Evolutionary conservation across 208 protist genomes (phyloP).

Genomic region (Acanthamoeba rhysodes): DNA sequence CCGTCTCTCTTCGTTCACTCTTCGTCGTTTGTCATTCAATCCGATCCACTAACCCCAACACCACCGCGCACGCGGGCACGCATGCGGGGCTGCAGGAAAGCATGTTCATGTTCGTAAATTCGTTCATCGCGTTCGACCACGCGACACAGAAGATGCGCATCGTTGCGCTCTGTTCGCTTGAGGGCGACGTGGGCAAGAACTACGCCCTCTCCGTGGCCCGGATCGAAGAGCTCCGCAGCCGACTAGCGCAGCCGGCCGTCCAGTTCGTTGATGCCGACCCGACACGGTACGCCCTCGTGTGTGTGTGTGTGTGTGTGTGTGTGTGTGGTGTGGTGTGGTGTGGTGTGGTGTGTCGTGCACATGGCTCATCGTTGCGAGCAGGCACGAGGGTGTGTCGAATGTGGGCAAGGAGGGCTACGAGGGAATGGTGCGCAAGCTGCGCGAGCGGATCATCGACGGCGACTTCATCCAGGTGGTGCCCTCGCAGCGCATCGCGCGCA

Average conservation of each 20-base stretch:
- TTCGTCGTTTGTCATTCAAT: not conserved
- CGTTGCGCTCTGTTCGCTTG: slow-evolving; percentile 71
- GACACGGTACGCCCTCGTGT: not conserved
- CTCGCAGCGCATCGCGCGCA: slow-evolving; percentile 64
- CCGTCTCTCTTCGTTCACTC: not conserved
- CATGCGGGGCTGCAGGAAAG: slow-evolving; percentile 75
- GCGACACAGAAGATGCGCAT: slow-evolving; percentile 64
- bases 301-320: not conserved
- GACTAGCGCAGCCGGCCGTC: slow-evolving; percentile 8
- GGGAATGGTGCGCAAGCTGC: slow-evolving; percentile 80
- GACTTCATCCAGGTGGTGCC: slow-evolving; percentile 84
- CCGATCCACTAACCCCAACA: not conserved
- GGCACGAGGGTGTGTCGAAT: slow-evolving; percentile 76
- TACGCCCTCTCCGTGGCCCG: slow-evolving; percentile 25
- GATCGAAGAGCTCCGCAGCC: slow-evolving; percentile 20
- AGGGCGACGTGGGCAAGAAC: slow-evolving; percentile 55
- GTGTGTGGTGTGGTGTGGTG: not conserved
- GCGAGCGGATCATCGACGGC: slow-evolving; percentile 84
- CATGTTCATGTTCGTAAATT: slow-evolving; percentile 83
- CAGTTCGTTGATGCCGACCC: slow-evolving; percentile 25
- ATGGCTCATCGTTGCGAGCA: not conserved
- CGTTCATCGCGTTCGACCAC: slow-evolving; percentile 84
- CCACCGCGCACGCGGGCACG: too few species aligned
- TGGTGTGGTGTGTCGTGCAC: not conserved
- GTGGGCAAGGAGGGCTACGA: slow-evolving; percentile 79